Percentiles rank a stretch among this genome's conserved stretches.
Evolutionary conservation across 192 early-diverging fungal species (phyloP).

Genomic region (Entomortierella chlamydospora): DNA sequence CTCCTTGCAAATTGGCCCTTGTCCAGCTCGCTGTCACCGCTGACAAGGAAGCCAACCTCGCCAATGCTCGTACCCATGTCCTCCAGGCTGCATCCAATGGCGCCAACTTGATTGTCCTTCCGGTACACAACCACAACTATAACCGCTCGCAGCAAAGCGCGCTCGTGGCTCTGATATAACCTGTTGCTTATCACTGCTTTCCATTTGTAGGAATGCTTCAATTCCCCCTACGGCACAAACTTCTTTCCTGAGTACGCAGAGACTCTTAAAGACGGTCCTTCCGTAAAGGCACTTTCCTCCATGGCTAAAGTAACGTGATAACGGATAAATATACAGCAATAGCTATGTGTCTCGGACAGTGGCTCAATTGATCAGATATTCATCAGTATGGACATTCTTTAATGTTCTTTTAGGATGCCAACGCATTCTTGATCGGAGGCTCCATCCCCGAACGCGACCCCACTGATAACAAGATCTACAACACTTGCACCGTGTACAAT

Average conservation of each 20-base stretch:
- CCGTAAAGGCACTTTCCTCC: slow-evolving; percentile 74
- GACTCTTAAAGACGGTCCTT: slow-evolving; percentile 74
- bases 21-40: slow-evolving; percentile 84
- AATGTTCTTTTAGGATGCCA: slow-evolving; percentile 67
- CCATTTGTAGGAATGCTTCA: slow-evolving; percentile 91
- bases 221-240: slow-evolving; percentile 94
- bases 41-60: slow-evolving; percentile 84
- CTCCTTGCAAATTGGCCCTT: slow-evolving; percentile 74
- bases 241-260: slow-evolving; percentile 96
- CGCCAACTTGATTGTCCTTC: slow-evolving; percentile 92
- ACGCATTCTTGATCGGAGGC: slow-evolving; percentile 88
- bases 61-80: slow-evolving; percentile 79
- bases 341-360: not conserved
- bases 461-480: slow-evolving; percentile 72
- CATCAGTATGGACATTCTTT: not conserved
- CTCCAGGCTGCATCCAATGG: slow-evolving; percentile 86
- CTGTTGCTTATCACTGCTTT: slow-evolving; percentile 1
- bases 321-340: not conserved
- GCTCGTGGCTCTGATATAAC: too few relatives aligned
- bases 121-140: slow-evolving; percentile 54
- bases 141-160: not conserved
- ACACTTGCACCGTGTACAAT: slow-evolving; percentile 85
- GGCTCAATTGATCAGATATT: not conserved
- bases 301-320: slow-evolving; percentile 78
- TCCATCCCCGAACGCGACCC: slow-evolving; percentile 88